phyloP scores from a whole-genome alignment of 1,284 basidiomycete genomes.

The Jaminaea rosea region DNA sequence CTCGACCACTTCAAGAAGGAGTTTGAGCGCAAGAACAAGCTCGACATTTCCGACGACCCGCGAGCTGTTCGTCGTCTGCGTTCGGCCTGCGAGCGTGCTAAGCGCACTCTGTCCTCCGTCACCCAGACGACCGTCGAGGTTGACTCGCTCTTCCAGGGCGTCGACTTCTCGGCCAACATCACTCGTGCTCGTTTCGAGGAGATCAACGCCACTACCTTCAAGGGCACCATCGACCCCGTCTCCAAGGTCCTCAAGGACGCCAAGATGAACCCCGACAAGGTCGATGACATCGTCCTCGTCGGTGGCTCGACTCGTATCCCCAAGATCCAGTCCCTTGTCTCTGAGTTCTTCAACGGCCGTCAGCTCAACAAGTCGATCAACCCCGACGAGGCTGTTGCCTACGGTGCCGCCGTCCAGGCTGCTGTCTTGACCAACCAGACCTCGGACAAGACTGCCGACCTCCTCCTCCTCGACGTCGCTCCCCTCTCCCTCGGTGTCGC shows the following conservation, averaged over 20 bases:
- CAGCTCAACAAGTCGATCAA: slow-evolving; percentile 87
- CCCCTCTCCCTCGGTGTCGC: slow-evolving; percentile 48
- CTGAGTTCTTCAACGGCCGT: slow-evolving; percentile 93
- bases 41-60: slow-evolving; percentile 89
- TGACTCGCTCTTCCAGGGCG: slow-evolving; percentile 88
- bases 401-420: slow-evolving; percentile 47
- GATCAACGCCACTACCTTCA: slow-evolving; percentile 89
- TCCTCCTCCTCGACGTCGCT: slow-evolving; percentile 46
- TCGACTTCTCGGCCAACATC: slow-evolving; percentile 48
- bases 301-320: slow-evolving; percentile 99
- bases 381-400: slow-evolving; percentile 52
- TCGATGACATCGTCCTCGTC: slow-evolving; percentile 98
- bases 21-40: slow-evolving; percentile 64
- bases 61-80: slow-evolving; percentile 90
- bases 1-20: slow-evolving; percentile 69
- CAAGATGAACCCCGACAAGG: slow-evolving; percentile 93
- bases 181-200: slow-evolving; percentile 94
- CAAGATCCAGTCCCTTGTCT: slow-evolving; percentile 95
- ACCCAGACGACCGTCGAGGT: slow-evolving; percentile 98
- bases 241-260: slow-evolving; percentile 98
- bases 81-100: slow-evolving; percentile 96
- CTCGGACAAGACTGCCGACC: slow-evolving; percentile 47
- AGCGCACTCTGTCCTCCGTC: slow-evolving; percentile 94
- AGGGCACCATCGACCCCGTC: slow-evolving; percentile 93
- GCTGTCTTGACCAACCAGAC: slow-evolving; percentile 47